Evolutionary conservation across 2,329 filamentous ascomycete species (phyloP), one percentile per base, ranked within the genome.

Genomic region (Canariomyces notabilis): DNA sequence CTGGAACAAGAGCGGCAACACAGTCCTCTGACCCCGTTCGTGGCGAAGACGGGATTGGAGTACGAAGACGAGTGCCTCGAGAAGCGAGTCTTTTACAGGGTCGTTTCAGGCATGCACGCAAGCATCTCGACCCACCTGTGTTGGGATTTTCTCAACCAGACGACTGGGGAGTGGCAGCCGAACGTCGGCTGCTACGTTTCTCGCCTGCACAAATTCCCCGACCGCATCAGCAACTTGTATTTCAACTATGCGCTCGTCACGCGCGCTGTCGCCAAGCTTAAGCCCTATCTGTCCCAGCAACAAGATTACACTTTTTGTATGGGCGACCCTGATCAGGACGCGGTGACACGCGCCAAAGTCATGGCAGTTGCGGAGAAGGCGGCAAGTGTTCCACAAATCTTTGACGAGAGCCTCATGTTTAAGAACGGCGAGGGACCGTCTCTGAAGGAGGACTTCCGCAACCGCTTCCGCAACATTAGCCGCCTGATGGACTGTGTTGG

Each of bases 241-340:
- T 98, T 98, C 74, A 97, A 98, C 77, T 98, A 95, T 62, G 93
- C 93, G 1, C 77, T 98, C n/a, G 76, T 98, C 33, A 85, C 91
- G 20, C 86, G 93, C 40, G 93, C 93, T 11, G 79, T 97, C 33
- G 86, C 88, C 43, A 98, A 98, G 69, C 78, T 97, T 7, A 87
- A 85, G 11, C 86, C 87, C 19, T 84, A 90, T 57, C 76, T 97
- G 15, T 46, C 56, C 8, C 74, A 84, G 53, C 61, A 58, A 4
- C 53, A 69, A 22, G 74, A 79, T 52, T 97, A 97, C 70, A 93
- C 87, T 0, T 98, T 95, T 67, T 98, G 93, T 67, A 85, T 85
- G 4, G 89, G 89, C 51, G 93, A 98, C 60, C 75, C 81, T 0
- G 74, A 74, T 2, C 87, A 95, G 64, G 89, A 98, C 59, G 69